phyloP scores from a whole-genome alignment of 768 basidiomycete genomes.

The Panaeolus papilionaceus region DNA sequence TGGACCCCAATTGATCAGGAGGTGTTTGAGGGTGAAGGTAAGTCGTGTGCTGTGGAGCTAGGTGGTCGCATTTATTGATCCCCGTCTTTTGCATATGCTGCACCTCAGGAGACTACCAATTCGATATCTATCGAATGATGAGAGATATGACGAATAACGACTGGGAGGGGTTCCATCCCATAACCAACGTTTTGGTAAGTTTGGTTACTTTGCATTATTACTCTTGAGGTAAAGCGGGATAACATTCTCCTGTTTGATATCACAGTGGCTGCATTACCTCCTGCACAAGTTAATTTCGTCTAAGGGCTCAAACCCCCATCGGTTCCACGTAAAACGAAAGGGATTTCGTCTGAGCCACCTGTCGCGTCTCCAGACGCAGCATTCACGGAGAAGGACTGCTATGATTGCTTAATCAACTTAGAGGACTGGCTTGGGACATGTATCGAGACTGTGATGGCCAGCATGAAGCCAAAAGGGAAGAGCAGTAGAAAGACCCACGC shows the following conservation, averaged over 20 bases:
- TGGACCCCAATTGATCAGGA: conserved; percentile 90
- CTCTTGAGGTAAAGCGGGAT: conserved; percentile 20
- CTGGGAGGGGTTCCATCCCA: conserved; percentile 82
- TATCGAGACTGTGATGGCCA: conserved; percentile 43
- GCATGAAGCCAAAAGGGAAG: conserved; percentile 37
- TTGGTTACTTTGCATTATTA: not conserved
- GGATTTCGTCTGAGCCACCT: conserved; percentile 24
- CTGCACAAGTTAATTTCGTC: conserved; percentile 70
- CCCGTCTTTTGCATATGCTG: not conserved
- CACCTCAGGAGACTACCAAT: conserved; percentile 87
- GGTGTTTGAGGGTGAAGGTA: conserved; percentile 91
- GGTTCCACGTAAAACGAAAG: conserved; percentile 46
- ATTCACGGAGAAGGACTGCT: conserved; percentile 73
- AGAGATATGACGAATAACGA: conserved; percentile 56
- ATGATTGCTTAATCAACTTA: conserved; percentile 70
- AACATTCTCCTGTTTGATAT: conserved; percentile 6
- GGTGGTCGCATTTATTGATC: not conserved
- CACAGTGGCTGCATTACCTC: conserved; percentile 93
- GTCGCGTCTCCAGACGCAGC: conserved; percentile 30
- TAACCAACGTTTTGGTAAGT: conserved; percentile 91
- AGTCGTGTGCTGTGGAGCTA: conserved; percentile 17
- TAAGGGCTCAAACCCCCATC: conserved; percentile 69
- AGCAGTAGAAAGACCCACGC: conserved; percentile 39
- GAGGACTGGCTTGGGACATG: conserved; percentile 61
- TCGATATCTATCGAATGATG: conserved; percentile 95